A percentile compares a stretch with the other conserved stretches of the same genome.
Evolutionary conservation across 495 filamentous ascomycete genomes (phyloP).

Genomic region (Hypomontagnella submonticulosa): DNA sequence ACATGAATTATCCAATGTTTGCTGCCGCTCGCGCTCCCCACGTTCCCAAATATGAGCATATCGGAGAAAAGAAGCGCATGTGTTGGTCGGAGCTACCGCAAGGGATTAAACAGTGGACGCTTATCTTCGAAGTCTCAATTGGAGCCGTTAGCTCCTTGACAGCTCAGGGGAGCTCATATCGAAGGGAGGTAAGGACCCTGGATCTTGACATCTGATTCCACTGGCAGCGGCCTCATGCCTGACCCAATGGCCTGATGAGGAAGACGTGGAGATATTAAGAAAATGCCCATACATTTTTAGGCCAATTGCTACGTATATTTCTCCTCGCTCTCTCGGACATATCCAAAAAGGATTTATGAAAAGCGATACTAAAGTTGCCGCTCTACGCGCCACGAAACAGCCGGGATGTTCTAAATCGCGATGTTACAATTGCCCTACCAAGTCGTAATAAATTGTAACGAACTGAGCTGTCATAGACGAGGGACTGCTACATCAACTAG

Average conservation of each 20-base stretch:
- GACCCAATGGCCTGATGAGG: constrained; percentile 20
- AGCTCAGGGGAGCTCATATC: constrained; percentile 30
- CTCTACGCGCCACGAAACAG: constrained; percentile 30
- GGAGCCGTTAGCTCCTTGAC: constrained; percentile 11
- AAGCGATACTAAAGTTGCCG: constrained; percentile 25
- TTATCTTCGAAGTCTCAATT: constrained; percentile 40
- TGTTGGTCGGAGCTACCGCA: constrained; percentile 34
- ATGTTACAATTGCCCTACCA: constrained; percentile 17
- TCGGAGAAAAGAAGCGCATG: constrained; percentile 44
- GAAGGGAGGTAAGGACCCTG: constrained; percentile 23
- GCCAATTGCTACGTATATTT: constrained; percentile 26
- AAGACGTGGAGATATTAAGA: constrained; percentile 31
- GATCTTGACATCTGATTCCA: constrained; percentile 30
- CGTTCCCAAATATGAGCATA: constrained; percentile 34
- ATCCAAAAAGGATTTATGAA: constrained; percentile 13
- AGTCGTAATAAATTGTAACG: constrained; percentile 6
- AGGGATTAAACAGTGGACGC: constrained; percentile 27
- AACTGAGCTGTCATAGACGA: constrained; percentile 9
- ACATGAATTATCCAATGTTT: constrained; percentile 32
- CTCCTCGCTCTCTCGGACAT: background rate
- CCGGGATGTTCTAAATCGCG: constrained; percentile 8
- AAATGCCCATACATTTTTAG: constrained; percentile 24
- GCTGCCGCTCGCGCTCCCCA: constrained; percentile 31
- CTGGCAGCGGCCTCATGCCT: constrained; percentile 12
- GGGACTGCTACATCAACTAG: constrained; percentile 11